These are phyloP conservation scores for Magnaporthiopsis poae DNA, from an alignment of 2,329 filamentous ascomycete genomes.

Conservation along the genomic window DNA sequence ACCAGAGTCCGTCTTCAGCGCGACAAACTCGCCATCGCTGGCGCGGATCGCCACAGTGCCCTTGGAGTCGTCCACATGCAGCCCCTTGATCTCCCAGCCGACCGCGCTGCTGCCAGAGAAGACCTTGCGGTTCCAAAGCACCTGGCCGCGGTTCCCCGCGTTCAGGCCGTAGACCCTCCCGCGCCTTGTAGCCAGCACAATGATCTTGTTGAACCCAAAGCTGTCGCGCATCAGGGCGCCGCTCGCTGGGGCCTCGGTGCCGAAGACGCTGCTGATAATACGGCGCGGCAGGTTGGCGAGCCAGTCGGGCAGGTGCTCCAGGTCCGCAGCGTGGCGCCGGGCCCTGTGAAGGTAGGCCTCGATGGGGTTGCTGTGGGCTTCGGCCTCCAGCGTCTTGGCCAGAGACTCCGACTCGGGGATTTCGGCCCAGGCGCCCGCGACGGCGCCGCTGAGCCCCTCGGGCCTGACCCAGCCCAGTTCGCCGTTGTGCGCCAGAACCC, in stretches of 20 bases:
- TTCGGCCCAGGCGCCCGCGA: conserved; percentile 72
- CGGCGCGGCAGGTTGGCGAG: conserved; percentile 59
- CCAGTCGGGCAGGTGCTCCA: conserved; percentile 66
- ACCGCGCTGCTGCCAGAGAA: conserved; percentile 45
- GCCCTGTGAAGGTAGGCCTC: conserved; percentile 82
- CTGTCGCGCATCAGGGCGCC: conserved; percentile 49
- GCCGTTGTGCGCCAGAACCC: conserved; percentile 76
- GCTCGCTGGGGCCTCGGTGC: conserved; percentile 36
- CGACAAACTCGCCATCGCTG: conserved; percentile 51
- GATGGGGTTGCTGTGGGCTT: conserved; percentile 71
- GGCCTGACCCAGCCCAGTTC: conserved; percentile 68
- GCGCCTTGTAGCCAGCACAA: conserved; percentile 68
- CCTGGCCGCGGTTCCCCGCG: conserved; percentile 59
- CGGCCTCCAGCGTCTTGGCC: conserved; percentile 71
- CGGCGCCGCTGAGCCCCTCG: conserved; percentile 71
- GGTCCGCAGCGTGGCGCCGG: conserved; percentile 68
- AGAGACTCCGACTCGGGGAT: conserved; percentile 63
- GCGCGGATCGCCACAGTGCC: conserved; percentile 49
- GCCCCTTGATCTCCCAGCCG: conserved; percentile 57
- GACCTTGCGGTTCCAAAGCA: conserved; percentile 66
- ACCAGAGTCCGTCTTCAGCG: conserved; percentile 45
- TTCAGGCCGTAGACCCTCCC: conserved; percentile 75
- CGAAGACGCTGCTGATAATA: conserved; percentile 55
- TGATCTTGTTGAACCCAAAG: conserved; percentile 82
- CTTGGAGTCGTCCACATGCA: conserved; percentile 50